A percentile compares a stretch with the other conserved stretches of the same genome.
These are phyloP conservation scores for Camelina laxa DNA, from an alignment of 345 rosid species.

Conservation along the genomic window DNA sequence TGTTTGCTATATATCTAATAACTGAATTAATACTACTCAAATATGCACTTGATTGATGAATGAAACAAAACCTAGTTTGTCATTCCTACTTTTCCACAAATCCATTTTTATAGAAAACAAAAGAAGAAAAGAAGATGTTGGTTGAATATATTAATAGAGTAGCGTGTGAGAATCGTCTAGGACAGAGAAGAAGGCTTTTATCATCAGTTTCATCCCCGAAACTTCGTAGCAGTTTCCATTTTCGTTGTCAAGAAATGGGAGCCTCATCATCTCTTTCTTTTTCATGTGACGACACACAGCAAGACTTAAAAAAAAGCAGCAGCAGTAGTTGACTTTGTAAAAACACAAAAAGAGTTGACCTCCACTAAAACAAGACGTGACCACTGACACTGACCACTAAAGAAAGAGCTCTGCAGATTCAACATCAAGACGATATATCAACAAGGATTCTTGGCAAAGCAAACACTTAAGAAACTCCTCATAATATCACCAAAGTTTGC, in stretches of 20 bases:
- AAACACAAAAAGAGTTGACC: slow-evolving; percentile 27
- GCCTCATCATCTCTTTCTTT: slow-evolving; percentile 16
- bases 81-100: slow-evolving; percentile 31
- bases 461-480: no score
- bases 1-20: slow-evolving; percentile 9
- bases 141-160: neutral
- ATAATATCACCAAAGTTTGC: no score
- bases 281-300: slow-evolving; percentile 17
- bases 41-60: neutral
- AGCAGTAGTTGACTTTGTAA: slow-evolving; percentile 23
- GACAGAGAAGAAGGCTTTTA: slow-evolving; percentile 4
- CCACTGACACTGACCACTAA: slow-evolving; percentile 15
- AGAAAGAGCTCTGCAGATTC: slow-evolving; percentile 4
- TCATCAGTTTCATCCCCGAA: slow-evolving; percentile 2
- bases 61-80: slow-evolving; percentile 20
- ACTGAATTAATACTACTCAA: slow-evolving; percentile 30
- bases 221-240: slow-evolving; percentile 42
- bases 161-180: slow-evolving; percentile 24
- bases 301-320: neutral
- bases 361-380: slow-evolving; percentile 28
- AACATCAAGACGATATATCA: neutral
- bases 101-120: neutral
- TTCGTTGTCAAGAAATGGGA: slow-evolving; percentile 35
- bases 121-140: neutral
- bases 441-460: no score